Base-by-base conservation (phyloP, 2,329 filamentous ascomycete genomes). In the Curvularia spicifera region DNA sequence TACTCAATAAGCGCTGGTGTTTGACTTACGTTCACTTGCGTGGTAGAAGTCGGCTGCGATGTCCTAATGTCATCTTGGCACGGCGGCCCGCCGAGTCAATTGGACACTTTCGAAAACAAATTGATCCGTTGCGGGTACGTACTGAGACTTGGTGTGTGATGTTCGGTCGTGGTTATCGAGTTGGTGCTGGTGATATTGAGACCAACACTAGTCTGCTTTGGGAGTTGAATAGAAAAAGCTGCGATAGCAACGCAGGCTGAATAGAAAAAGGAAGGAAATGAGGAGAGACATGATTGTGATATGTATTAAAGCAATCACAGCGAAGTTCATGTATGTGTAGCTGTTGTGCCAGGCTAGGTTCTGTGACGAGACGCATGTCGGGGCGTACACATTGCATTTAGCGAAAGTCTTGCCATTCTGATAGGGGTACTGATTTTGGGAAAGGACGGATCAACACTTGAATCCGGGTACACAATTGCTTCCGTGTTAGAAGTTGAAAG, bases 171-270 rank as follows among this genome's bases (percentile, higher is more conserved):
- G 44, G 49, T 40, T 24, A 15, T 5, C 5, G 51, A 43, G 50
- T 43, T 51, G 47, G 64, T 58, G 43, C 49, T 55, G 51, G 29
- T 65, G 50, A 13, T 51, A 47, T 51, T 67, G 60, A 69, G 56
- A 73, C 67, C 35, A 20, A 43, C 10, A 26, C 31, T 22, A 51
- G 61, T 47, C 70, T 70, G 63, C 33, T 69, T 72, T 68, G 46
- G 70, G 73, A 67, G 70, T 55, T 75, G 71, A 74, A 74, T 74
- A 74, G 69, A 48, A 69, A 70, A 65, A 33, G 42, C 28, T 40
- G 35, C 24, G 28, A 53, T 45, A 26, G 51, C 31, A 33, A 47
- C 13, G 46, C 63, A 28, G 45, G 48, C 12, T 71, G 62, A 74
- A 71, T 70, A 71, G 51, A 51, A 67, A 63, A 64, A 51, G 3